Evolutionary conservation across 768 basidiomycete genomes (phyloP), one percentile per base, ranked within the genome.

Genomic region (Cystobasidium onofrii): DNA sequence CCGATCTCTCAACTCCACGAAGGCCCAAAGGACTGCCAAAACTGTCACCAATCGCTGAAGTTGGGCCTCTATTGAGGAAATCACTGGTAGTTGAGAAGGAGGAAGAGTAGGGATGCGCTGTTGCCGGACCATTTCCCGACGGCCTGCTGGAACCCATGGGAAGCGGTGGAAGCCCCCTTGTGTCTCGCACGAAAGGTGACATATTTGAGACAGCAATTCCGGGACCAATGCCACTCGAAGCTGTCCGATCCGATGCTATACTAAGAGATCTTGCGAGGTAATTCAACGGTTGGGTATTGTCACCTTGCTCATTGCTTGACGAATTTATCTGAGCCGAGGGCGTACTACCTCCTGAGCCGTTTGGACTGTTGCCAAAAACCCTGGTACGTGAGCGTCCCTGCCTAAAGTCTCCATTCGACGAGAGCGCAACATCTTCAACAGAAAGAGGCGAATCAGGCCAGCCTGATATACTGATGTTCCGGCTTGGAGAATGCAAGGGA

Each of bases 131-230:
- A 34, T 27, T 71, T 13, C 27, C 50, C n/a, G 20, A 1, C 1
- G 10, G 13, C 33, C 27, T 33, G 15, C 20, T 13, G 39, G 27
- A 4, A 23, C 27, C 33, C 18, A 46, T n/a, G 13, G 69, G 36
- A 15, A 36, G n/a, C 7, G 36, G 33, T 15, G 69, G 69, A 54
- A 71, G 55, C 10, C 33, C 36, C 10, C 43, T 29, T 1, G 54
- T n/a, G 27, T 71, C 69, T n/a, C 69, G 50, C 10, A 71, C 69
- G 54, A 71, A 71, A 33, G 69, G 69, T 36, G 36, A 41, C 69
- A 71, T 71, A 27, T 71, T 71, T 3, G 54, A 57, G 17, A 61
- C 41, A 29, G 50, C 69, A 15, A 71, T 71, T 9, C 69, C 69
- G 29, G 54, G 9, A 15, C 29, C 25, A 9, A 3, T 25, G 18